A percentile compares a stretch with the other conserved stretches of the same genome.
These are phyloP conservation scores for Phaffia australis DNA, from an alignment of 768 basidiomycete species.

Conservation along the genomic window DNA sequence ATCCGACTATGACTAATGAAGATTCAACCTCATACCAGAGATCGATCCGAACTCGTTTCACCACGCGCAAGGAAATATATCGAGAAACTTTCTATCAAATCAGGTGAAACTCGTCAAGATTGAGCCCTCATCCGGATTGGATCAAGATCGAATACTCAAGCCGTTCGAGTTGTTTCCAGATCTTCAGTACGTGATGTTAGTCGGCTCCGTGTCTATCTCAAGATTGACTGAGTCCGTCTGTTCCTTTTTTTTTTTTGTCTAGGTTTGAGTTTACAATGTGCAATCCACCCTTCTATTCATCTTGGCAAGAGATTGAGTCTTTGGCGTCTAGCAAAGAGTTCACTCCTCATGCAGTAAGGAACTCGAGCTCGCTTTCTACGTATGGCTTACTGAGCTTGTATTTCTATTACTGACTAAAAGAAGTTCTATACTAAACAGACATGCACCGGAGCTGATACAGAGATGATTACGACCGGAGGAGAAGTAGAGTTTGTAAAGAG, in stretches of 20 bases:
- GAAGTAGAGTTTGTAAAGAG: slow-evolving; percentile 63
- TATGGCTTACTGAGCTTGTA: background rate
- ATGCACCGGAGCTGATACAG: slow-evolving; percentile 73
- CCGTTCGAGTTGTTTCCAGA: slow-evolving; percentile 35
- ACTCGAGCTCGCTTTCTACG: background rate
- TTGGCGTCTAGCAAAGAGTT: slow-evolving; percentile 56
- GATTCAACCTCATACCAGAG: slow-evolving; percentile 43
- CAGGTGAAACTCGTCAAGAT: slow-evolving; percentile 45
- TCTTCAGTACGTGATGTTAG: background rate
- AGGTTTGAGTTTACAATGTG: slow-evolving; percentile 79
- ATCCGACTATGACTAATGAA: background rate
- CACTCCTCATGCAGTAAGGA: slow-evolving; percentile 58
- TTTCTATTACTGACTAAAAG: background rate
- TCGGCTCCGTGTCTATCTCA: background rate
- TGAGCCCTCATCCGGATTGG: too few species aligned
- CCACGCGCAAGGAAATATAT: slow-evolving; percentile 51
- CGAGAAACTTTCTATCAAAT: slow-evolving; percentile 47
- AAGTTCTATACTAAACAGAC: slow-evolving; percentile 44
- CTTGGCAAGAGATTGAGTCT: slow-evolving; percentile 52
- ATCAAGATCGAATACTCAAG: slow-evolving; percentile 45
- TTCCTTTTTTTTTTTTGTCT: slow-evolving; percentile 6
- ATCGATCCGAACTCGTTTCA: slow-evolving; percentile 54
- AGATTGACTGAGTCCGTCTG: slow-evolving; percentile 1
- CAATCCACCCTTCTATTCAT: slow-evolving; percentile 92
- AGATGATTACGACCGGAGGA: slow-evolving; percentile 84